Percentiles rank a stretch among this genome's conserved stretches.
Evolutionary conservation across 306 rosid species (phyloP).

Genomic region (Bauhinia variegata): DNA sequence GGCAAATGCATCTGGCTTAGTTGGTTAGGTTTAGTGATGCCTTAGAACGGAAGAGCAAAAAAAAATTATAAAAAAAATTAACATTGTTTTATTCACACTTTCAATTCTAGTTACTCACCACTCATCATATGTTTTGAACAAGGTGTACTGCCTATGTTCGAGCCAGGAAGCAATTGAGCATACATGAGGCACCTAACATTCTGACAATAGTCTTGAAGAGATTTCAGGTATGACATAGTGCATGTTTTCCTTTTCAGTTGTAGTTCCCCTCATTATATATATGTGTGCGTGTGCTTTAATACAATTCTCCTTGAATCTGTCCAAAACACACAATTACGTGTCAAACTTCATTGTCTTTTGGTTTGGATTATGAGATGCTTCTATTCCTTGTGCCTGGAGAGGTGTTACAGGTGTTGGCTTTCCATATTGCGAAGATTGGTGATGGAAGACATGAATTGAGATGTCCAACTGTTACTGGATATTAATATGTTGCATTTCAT

Average conservation of each 20-base stretch:
- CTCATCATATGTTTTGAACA: conserved; percentile 30
- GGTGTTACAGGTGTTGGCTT: neutral
- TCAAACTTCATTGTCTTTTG: conserved; percentile 18
- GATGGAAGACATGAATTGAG: neutral
- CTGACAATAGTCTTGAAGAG: conserved; percentile 82
- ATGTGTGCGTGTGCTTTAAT: no score
- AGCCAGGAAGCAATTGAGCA: conserved; percentile 82
- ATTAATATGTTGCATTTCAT: neutral
- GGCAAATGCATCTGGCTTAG: neutral
- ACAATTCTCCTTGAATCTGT: neutral
- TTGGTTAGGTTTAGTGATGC: conserved; percentile 13
- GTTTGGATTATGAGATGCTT: conserved; percentile 27
- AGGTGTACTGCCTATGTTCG: conserved; percentile 80
- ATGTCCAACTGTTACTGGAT: neutral
- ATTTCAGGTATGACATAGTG: conserved; percentile 70
- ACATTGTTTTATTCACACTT: conserved; percentile 7
- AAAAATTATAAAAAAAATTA: neutral
- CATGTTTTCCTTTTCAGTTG: conserved; percentile 6
- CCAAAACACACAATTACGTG: conserved; percentile 5
- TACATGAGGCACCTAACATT: conserved; percentile 89
- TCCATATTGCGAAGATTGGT: neutral
- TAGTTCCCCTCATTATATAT: neutral
- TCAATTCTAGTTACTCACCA: conserved; percentile 31
- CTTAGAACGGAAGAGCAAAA: neutral
- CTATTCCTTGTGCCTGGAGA: conserved; percentile 3